Conservation (phyloP, 176 grass and related monocot genomes). For the Tillandsia fasciculata region DNA sequence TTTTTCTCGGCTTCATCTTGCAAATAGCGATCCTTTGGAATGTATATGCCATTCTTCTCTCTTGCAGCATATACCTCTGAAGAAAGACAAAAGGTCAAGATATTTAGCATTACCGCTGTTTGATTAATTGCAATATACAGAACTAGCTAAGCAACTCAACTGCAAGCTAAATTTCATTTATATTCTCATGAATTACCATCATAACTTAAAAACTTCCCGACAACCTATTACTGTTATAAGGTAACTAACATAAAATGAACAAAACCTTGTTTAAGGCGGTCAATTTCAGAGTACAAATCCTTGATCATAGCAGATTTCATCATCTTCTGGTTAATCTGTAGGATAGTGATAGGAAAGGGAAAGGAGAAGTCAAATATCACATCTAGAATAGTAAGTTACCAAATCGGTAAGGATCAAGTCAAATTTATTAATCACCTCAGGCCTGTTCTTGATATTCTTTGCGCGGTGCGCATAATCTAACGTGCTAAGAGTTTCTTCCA, state of each 20-base stretch:
- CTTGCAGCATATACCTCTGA: slow-evolving; percentile 97
- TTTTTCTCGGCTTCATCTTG: slow-evolving; percentile 99
- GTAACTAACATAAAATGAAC: background rate
- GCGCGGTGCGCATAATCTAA: slow-evolving; percentile 97
- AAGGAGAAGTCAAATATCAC: slow-evolving; percentile 16
- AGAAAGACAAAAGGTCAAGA: slow-evolving; percentile 15
- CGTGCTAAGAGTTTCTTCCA: slow-evolving; percentile 97
- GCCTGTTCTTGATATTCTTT: slow-evolving; percentile 99
- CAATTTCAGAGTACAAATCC: slow-evolving; percentile 91
- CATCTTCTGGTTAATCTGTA: slow-evolving; percentile 95
- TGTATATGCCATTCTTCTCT: slow-evolving; percentile 99
- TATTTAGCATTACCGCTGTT: too few species aligned
- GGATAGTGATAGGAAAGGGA: background rate
- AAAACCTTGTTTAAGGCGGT: slow-evolving; percentile 96
- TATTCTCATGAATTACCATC: background rate
- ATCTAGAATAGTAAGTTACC: background rate
- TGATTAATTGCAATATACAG: background rate
- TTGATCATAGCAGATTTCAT: slow-evolving; percentile 98
- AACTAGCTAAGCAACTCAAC: background rate
- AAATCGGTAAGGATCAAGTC: slow-evolving; percentile 14
- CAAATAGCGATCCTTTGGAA: slow-evolving; percentile 84
- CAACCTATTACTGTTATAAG: background rate
- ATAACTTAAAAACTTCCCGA: background rate
- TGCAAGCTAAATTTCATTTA: background rate
- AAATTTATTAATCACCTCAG: slow-evolving; percentile 49